Evolutionary conservation across 2,329 filamentous ascomycete species (phyloP), one percentile per base, ranked within the genome.

Genomic region (Xylariaceae sp.): DNA sequence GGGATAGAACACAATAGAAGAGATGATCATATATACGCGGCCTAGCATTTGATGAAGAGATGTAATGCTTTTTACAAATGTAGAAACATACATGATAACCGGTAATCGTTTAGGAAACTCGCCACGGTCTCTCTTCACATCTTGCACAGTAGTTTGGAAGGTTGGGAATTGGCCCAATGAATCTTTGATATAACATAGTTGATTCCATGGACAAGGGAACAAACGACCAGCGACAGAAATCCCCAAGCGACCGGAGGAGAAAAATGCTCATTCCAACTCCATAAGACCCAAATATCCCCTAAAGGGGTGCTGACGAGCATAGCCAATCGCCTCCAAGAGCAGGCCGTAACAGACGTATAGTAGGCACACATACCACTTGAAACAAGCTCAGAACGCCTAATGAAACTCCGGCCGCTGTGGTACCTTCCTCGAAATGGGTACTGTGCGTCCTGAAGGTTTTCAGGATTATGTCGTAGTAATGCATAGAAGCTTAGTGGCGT

Each of bases 361-460:
- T 16, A 42, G 29, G 30, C 37, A 55, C 29, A 48, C n/a, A 43
- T 26, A 13, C 50, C 46, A 39, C 26, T 53, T 33, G 30, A 52
- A 59, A 57, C 32, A 51, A 61, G 54, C 43, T 59, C 53, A 56
- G 52, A 66, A 67, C 65, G 64, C 65, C 65, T 50, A 66, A 62
- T 60, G 53, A 64, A 63, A 66, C 66, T 65, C 66, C 64, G 52
- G 42, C 59, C 55, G 57, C 58, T 57, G 54, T 55, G 57, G 62
- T 57, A 57, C 43, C 50, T 41, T 33, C 39, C 50, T 30, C 16
- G 21, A 30, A 36, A 30, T 40, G 41, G 52, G 53, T 24, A 35
- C 46, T n/a, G 41, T 35, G 41, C 26, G 27, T 40, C 27, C 33
- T n/a, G n/a, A 36, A 48, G 32, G 24, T 53, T 41, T 26, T 26